Conservation (phyloP, 371 early-diverging fungal genomes). For the Lichtheimia hyalospora region DNA sequence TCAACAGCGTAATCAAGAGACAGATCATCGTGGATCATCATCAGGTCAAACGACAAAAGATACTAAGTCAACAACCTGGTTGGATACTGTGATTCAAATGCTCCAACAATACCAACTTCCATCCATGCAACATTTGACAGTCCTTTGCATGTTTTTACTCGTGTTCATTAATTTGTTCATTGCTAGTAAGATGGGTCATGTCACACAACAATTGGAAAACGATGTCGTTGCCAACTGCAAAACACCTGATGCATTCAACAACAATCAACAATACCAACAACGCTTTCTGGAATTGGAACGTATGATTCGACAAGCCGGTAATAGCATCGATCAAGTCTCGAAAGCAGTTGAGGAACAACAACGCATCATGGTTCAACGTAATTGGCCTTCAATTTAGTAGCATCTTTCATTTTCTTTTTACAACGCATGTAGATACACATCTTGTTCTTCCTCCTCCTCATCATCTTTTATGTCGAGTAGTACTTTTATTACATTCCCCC, state of each 20-base stretch:
- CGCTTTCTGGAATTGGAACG: conserved; percentile 7
- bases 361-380: conserved; percentile 3
- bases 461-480: no score
- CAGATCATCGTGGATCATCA: background rate
- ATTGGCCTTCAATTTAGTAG: background rate
- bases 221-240: background rate
- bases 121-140: conserved; percentile 21
- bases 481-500: no score
- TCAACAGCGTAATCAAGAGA: background rate
- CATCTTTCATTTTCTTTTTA: no score
- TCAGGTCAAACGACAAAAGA: no score
- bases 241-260: background rate
- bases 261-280: background rate
- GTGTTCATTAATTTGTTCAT: conserved; percentile 36
- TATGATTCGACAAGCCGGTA: conserved; percentile 12
- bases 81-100: conserved; percentile 1
- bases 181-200: conserved; percentile 31
- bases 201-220: conserved; percentile 3
- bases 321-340: conserved; percentile 7
- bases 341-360: conserved; percentile 8
- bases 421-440: no score
- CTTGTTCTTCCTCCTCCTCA: no score
- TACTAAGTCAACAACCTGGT: no score
- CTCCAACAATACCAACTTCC: conserved; percentile 9
- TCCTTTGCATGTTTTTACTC: conserved; percentile 27